Conservation (phyloP, 371 early-diverging fungal species). For the Apophysomyces sp. region DNA sequence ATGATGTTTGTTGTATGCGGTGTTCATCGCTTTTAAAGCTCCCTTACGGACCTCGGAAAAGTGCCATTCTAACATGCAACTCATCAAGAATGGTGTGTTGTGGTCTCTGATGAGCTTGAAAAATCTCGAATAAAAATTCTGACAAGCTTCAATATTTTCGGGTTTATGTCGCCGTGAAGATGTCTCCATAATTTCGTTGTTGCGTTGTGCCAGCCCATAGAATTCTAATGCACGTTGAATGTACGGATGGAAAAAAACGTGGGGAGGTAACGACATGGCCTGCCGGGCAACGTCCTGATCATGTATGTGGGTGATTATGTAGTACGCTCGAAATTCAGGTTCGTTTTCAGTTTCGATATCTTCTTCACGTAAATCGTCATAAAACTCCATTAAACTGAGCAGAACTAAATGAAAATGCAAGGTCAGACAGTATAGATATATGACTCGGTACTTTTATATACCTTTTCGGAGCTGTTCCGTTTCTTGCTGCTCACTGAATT, state of each 20-base stretch:
- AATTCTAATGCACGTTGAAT: slow-evolving; percentile 71
- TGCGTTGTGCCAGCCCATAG: slow-evolving; percentile 59
- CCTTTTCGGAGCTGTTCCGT: slow-evolving; percentile 88
- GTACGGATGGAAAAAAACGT: slow-evolving; percentile 55
- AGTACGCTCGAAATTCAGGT: slow-evolving; percentile 88
- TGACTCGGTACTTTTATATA: slow-evolving; percentile 9
- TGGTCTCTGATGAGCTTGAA: slow-evolving; percentile 64
- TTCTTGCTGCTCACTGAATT: slow-evolving; percentile 81
- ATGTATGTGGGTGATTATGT: slow-evolving; percentile 71
- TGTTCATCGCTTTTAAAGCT: slow-evolving; percentile 75
- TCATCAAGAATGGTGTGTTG: slow-evolving; percentile 68
- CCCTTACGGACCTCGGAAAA: slow-evolving; percentile 75
- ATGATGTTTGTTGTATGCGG: slow-evolving; percentile 50
- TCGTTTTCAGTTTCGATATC: slow-evolving; percentile 70
- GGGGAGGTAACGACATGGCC: slow-evolving; percentile 53
- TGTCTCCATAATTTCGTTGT: slow-evolving; percentile 51
- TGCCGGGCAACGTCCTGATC: slow-evolving; percentile 69
- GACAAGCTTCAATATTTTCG: slow-evolving; percentile 54
- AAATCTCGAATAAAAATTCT: slow-evolving; percentile 63
- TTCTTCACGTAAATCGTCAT: slow-evolving; percentile 68
- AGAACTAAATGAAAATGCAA: slow-evolving; percentile 45
- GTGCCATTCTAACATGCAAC: slow-evolving; percentile 72
- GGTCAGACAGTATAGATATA: background rate
- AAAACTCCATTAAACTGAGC: slow-evolving; percentile 81
- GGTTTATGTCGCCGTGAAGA: slow-evolving; percentile 45